phyloP scores from a whole-genome alignment of 108 stramenopile species.

The Fistulifera pelliculosa region DNA sequence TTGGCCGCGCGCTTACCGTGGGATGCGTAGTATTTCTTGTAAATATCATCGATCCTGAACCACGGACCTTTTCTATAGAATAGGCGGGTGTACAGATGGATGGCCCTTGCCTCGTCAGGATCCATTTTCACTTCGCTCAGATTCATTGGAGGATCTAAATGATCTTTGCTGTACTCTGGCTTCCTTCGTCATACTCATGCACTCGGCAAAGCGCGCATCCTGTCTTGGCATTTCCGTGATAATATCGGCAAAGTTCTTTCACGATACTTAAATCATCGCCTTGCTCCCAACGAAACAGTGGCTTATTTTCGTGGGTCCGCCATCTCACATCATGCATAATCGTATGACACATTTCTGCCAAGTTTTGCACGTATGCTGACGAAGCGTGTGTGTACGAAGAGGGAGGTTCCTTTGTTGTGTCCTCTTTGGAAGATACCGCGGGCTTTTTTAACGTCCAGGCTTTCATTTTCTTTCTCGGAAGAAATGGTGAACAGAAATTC shows the following conservation, averaged over 20 bases:
- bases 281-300: slow-evolving; percentile 57
- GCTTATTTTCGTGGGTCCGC: slow-evolving; percentile 18
- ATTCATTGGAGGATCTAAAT: neutral
- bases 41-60: slow-evolving; percentile 69
- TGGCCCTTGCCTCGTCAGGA: slow-evolving; percentile 34
- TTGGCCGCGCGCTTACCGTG: neutral
- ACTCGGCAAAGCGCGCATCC: neutral
- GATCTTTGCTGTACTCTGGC: neutral
- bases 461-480: too few species aligned
- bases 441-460: too few species aligned
- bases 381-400: slow-evolving; percentile 16
- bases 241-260: slow-evolving; percentile 35
- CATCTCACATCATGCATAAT: slow-evolving; percentile 62
- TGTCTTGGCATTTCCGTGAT: neutral
- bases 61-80: slow-evolving; percentile 76
- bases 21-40: slow-evolving; percentile 55
- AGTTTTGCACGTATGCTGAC: slow-evolving; percentile 74
- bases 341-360: slow-evolving; percentile 64
- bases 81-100: slow-evolving; percentile 62
- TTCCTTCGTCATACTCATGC: slow-evolving; percentile 1
- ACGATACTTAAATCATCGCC: slow-evolving; percentile 73
- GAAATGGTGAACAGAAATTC: too few species aligned
- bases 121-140: neutral
- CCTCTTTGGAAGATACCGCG: too few species aligned
- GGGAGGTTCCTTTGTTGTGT: slow-evolving; percentile 4